Base-by-base conservation (phyloP, 2,329 filamentous ascomycete species). In the Microthyrium microscopicum region DNA sequence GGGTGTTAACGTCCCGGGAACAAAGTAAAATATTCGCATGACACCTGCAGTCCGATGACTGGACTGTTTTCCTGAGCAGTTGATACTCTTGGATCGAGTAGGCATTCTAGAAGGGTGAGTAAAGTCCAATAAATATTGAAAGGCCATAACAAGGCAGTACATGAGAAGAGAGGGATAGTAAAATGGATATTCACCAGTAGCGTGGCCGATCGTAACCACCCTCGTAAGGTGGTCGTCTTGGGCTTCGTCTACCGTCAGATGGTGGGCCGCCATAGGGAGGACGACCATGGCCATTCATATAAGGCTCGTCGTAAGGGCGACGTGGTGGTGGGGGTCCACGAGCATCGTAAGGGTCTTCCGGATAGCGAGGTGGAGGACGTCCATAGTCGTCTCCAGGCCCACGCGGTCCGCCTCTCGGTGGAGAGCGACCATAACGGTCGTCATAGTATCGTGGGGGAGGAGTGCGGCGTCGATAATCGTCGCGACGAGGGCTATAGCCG, bases 401-500 rank as follows among this genome's bases (percentile, higher is more conserved):
- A 42, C 77, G 76, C 43, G 79, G 77, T 28, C 31, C 31, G 13
- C 30, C 26, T 15, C 79, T 78, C 40, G 83, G 82, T 36, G 81
- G 60, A 40, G 60, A 60, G 39, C 58, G 37, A 15, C 26, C 36
- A 17, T 33, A 57, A 31, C 77, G 71, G 46, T 79, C 73, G 44
- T 66, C 64, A 57, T 94, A 92, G 58, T 93, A 92, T 39, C 87
- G 79, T 44, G 82, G 77, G 39, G 78, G 67, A 35, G 69, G 77
- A 37, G 78, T 78, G 29, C 69, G 66, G 49, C 82, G 87, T 47
- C 85, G 76, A 50, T 91, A 83, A 52, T 87, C 84, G 57, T 93
- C 93, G 43, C 79, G 73, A 42, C 78, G 77, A 41, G 84, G 85
- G 55, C 79, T 91, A 55, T 91, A 93, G 39, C 77, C 81, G 45